These are phyloP conservation scores for Suillus weaverae DNA, from an alignment of 768 basidiomycete species.

Conservation along the genomic window DNA sequence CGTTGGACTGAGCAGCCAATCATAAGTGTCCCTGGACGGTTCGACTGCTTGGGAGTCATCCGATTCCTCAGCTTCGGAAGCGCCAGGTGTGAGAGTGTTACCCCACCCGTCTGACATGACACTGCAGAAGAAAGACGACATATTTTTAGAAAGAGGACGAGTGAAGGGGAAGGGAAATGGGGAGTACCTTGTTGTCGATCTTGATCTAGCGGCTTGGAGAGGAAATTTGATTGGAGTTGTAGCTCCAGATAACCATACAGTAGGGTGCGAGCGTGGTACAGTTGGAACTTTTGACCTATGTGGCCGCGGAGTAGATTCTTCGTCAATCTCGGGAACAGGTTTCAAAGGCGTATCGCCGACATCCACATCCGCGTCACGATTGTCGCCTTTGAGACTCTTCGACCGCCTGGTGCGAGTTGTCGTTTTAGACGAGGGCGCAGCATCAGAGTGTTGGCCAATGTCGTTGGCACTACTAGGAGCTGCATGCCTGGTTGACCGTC, in stretches of 20 bases:
- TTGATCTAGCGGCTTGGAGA: constrained; percentile 21
- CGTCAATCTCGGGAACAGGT: constrained; percentile 11
- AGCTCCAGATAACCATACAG: background rate
- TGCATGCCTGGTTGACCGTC: background rate
- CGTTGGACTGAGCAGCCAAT: constrained; percentile 19
- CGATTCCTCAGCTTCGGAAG: constrained; percentile 20
- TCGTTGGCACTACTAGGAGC: background rate
- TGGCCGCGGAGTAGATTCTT: constrained; percentile 29
- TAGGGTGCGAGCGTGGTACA: background rate
- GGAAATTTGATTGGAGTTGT: constrained; percentile 10
- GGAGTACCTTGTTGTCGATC: constrained; percentile 16
- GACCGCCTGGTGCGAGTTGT: background rate
- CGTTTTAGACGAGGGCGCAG: background rate
- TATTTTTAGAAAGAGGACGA: background rate
- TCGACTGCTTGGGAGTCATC: constrained; percentile 17
- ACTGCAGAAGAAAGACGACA: constrained; percentile 1
- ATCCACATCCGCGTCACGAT: background rate
- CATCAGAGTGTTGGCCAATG: background rate
- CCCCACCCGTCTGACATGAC: constrained; percentile 13
- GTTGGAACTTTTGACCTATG: constrained; percentile 3
- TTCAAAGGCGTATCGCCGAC: background rate
- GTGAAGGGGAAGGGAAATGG: background rate
- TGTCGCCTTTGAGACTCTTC: background rate
- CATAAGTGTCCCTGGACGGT: background rate
- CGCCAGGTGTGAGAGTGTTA: constrained; percentile 8